Base-by-base conservation (phyloP, 768 basidiomycete species). In the Amanita subjunquillea region DNA sequence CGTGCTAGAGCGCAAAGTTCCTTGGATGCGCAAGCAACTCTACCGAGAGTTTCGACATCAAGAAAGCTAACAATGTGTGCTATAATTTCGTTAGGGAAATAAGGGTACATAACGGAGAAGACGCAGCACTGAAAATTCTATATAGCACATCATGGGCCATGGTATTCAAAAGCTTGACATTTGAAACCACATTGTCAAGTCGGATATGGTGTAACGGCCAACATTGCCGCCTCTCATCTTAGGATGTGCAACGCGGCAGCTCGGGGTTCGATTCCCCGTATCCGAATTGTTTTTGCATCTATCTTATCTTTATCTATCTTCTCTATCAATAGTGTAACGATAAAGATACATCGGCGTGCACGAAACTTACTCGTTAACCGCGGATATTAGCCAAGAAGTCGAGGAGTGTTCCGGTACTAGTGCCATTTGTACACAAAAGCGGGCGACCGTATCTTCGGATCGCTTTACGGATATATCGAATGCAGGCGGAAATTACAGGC, bases 201-300 rank as follows among this genome's bases (percentile, higher is more conserved):
- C 64, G 62, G 75, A 68, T 80, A 78, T 77, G 76, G 77, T 79
- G 77, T 78, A 79, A 79, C 65, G 78, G 77, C 74, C 75, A 79
- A 76, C 77, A 78, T 79, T 78, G 70, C 77, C 76, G 77, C 78
- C 77, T 79, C 69, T 77, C 77, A 77, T 63, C 0, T 12, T 22
- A 17, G 1, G 13, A 17, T 6, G 2, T 22, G 22, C 17, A 50
- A 72, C 70, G 62, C 66, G 65, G 69, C 63, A 67, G 62, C 67
- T 68, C 61, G 70, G 62, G 59, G 67, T 69, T 69, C 68, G 68
- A 69, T 69, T 63, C 48, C 73, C 72, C 51, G 60, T 69, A 63
- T 60, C 66, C 53, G 53, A 54, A 51, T 27, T 3, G 4, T 34
- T 51, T 51, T 51, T 41, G 6, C 7, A 29, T 29, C n/a, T n/a